Percentiles rank a stretch among this genome's conserved stretches.
Evolutionary conservation across 2,329 filamentous ascomycete genomes (phyloP).

Genomic region (Neonectria neomacrospora): DNA sequence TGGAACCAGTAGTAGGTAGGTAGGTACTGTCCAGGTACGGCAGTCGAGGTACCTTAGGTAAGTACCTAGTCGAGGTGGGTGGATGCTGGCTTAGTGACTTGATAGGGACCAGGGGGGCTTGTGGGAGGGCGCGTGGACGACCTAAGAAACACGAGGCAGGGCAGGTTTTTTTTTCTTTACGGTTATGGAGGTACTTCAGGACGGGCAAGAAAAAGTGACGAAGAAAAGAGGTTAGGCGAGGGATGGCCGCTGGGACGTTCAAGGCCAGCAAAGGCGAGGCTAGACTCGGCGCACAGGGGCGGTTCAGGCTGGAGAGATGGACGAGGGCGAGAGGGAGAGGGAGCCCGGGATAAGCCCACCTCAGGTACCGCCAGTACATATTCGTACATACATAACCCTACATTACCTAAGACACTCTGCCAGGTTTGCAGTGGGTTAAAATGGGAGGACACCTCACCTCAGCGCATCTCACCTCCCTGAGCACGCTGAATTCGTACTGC

Average conservation of each 20-base stretch:
- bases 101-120: neutral
- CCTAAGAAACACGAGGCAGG: slow-evolving; percentile 12
- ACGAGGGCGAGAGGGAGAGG: neutral
- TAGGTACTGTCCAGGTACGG: no score
- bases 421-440: slow-evolving; percentile 12
- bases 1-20: no score
- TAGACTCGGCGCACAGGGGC: slow-evolving; percentile 5
- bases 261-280: neutral
- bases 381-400: neutral
- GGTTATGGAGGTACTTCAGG: neutral
- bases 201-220: neutral
- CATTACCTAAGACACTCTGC: neutral
- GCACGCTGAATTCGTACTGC: slow-evolving; percentile 18
- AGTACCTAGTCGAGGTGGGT: neutral
- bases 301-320: neutral
- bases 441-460: slow-evolving; percentile 21
- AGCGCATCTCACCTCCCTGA: slow-evolving; percentile 18
- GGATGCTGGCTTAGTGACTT: slow-evolving; percentile 5
- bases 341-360: neutral
- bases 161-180: slow-evolving; percentile 3
- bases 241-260: neutral
- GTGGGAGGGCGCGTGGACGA: slow-evolving; percentile 4
- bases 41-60: neutral
- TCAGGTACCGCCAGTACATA: neutral
- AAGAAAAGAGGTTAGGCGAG: neutral